Base-by-base conservation (phyloP, 1,139 yeast genomes). In the Pichiaceae sp. region DNA sequence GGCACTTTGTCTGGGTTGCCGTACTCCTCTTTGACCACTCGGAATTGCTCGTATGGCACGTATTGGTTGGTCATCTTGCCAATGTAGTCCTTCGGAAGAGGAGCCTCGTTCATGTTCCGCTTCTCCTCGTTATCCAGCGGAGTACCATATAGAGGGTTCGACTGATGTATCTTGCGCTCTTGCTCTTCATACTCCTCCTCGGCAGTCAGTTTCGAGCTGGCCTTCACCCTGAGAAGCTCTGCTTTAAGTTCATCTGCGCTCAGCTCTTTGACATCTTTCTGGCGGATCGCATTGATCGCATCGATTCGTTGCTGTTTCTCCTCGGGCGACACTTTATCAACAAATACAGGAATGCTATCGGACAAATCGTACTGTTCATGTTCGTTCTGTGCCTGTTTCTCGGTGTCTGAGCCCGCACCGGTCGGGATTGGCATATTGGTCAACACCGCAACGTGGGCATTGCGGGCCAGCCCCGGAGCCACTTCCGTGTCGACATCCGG, bases 1-100 rank as follows among this genome's bases (percentile, higher is more conserved):
- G 27, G 29, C 7, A 47, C 66, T 72, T 27, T 53, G 38, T 34
- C 43, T 45, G 11, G 25, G 19, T 43, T 34, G 17, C 44, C 40
- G 15, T 26, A 27, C 17, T 19, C 29, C 3, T 33, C 35, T 35
- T 48, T 45, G 17, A 46, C 42, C 2, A 34, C 33, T 26, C 54
- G 39, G 11, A 37, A 3, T 34, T 47, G 53, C 33, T 49, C 53
- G 36, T 43, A 49, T 12, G 47, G 50, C 18, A 15, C 31, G 32
- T 48, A 49, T 14, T 29, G 18, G 9, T 39, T 16, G 11, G 47
- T 44, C 50, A 49, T 47, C 14, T 39, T 35, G 4, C 46, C 48
- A 14, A 32, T 15, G 32, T 48, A 37, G 4, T 37, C 39, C 4
- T 28, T 23, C 6, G 53, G 54, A 3, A 48, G 34, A 4, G 56